Percentiles rank a stretch among this genome's conserved stretches.
Evolutionary conservation across 2,329 filamentous ascomycete genomes (phyloP).

Genomic region (Fusarium setosum): DNA sequence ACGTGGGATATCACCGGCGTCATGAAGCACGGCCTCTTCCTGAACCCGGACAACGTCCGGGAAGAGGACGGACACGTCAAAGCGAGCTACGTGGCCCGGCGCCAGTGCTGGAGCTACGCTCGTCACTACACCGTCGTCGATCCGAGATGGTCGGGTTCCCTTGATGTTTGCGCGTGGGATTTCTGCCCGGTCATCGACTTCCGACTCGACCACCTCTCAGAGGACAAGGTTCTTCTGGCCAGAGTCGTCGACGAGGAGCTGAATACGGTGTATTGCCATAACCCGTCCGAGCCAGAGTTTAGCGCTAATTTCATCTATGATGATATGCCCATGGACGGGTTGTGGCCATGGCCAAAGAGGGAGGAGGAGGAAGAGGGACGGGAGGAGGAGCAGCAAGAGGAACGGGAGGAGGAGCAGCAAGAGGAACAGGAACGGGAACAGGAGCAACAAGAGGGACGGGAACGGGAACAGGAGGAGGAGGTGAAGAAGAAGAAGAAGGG

Average conservation of each 20-base stretch:
- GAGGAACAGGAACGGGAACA: too few species aligned
- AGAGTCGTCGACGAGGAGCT: background rate
- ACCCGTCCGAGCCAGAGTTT: background rate
- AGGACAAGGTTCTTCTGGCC: background rate
- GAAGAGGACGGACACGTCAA: background rate
- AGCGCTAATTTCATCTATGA: conserved; percentile 1
- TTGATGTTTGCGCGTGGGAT: background rate
- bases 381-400: background rate
- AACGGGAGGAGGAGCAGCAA: background rate
- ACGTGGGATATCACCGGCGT: background rate
- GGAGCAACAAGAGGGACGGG: too few species aligned
- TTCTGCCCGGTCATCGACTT: background rate
- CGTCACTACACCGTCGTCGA: background rate
- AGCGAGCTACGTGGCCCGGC: background rate
- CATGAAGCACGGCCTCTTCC: background rate
- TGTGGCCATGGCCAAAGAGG: background rate
- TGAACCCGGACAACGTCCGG: background rate
- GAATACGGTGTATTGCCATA: background rate
- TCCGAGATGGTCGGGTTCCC: background rate
- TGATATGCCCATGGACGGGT: background rate
- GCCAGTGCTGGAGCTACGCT: background rate
- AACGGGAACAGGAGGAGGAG: too few species aligned
- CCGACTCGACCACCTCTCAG: background rate
- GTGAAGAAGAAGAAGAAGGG: too few species aligned
- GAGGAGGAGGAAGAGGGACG: background rate